Percentiles rank a stretch among this genome's conserved stretches.
phyloP scores from a whole-genome alignment of 1,284 basidiomycete genomes.

The Trametes sp. region DNA sequence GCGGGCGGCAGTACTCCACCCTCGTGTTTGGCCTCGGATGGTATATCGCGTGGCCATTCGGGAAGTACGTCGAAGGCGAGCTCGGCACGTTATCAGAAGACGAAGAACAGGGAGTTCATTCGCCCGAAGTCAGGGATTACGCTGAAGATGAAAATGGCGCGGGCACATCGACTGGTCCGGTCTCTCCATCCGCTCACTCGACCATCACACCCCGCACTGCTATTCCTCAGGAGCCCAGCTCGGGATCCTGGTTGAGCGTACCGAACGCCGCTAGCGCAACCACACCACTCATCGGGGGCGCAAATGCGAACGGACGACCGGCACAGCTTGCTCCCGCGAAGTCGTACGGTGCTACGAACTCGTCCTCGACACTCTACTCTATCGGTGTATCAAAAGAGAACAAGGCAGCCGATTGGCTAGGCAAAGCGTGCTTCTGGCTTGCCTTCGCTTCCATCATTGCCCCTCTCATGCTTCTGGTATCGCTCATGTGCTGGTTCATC shows the following conservation, averaged over 20 bases:
- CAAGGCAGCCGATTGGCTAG: conserved; percentile 59
- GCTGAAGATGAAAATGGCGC: conserved; percentile 17
- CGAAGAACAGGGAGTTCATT: conserved; percentile 48
- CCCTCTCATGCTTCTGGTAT: conserved; percentile 88
- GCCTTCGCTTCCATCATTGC: conserved; percentile 81
- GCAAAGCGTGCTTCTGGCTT: conserved; percentile 84
- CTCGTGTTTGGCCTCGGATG: conserved; percentile 92
- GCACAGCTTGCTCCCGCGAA: conserved; percentile 53
- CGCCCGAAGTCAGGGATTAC: conserved; percentile 14
- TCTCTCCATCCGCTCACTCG: conserved; percentile 32
- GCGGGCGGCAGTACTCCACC: conserved; percentile 86
- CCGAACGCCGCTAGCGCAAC: conserved; percentile 38
- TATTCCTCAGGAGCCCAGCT: conserved; percentile 37
- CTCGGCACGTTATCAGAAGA: conserved; percentile 53
- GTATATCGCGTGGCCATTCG: conserved; percentile 99
- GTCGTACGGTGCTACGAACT: conserved; percentile 68
- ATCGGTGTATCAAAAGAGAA: conserved; percentile 46
- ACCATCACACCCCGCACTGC: conserved; percentile 43
- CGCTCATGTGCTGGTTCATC: conserved; percentile 91
- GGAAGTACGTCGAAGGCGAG: conserved; percentile 96
- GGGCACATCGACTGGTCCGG: conserved; percentile 8
- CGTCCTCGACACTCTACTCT: conserved; percentile 47
- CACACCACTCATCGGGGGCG: conserved; percentile 44
- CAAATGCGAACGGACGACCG: conserved; percentile 22
- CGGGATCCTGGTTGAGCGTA: conserved; percentile 42